Conservation (phyloP, 176 grass and related monocot species). For the Lolium perenne region DNA sequence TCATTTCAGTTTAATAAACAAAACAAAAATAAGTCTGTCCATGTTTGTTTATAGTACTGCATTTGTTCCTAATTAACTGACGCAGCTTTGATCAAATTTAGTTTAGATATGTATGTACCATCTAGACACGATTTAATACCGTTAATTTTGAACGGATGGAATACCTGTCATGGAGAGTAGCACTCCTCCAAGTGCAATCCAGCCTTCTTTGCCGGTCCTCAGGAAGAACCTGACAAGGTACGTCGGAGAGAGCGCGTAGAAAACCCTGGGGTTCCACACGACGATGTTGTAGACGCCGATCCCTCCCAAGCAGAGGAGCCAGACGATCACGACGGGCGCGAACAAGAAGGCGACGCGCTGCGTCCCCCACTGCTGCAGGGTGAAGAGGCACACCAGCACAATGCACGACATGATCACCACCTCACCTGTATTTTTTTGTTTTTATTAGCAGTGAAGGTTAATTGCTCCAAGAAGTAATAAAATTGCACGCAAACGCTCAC, state of each 20-base stretch:
- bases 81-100: too few species aligned
- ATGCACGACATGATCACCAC: constrained; percentile 64
- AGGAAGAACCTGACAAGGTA: constrained; percentile 69
- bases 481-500: background rate
- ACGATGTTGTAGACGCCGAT: constrained; percentile 67
- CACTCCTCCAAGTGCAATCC: constrained; percentile 72
- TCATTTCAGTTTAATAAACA: background rate
- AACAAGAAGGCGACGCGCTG: constrained; percentile 62
- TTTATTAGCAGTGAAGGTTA: background rate
- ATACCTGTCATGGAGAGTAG: constrained; percentile 74
- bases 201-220: constrained; percentile 57
- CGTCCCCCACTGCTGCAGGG: constrained; percentile 69
- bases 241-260: constrained; percentile 56
- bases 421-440: constrained; percentile 34
- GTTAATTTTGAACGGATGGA: too few species aligned
- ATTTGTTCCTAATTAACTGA: too few species aligned
- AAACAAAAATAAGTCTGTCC: background rate
- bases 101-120: too few species aligned
- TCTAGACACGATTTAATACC: too few species aligned
- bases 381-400: constrained; percentile 70
- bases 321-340: constrained; percentile 65
- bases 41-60: background rate
- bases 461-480: background rate
- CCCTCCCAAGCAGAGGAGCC: constrained; percentile 56
- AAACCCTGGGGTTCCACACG: constrained; percentile 64